Percentiles rank a stretch among this genome's conserved stretches.
Evolutionary conservation across 2,329 filamentous ascomycete species (phyloP).

Genomic region (Trichoderma citrinoviride): DNA sequence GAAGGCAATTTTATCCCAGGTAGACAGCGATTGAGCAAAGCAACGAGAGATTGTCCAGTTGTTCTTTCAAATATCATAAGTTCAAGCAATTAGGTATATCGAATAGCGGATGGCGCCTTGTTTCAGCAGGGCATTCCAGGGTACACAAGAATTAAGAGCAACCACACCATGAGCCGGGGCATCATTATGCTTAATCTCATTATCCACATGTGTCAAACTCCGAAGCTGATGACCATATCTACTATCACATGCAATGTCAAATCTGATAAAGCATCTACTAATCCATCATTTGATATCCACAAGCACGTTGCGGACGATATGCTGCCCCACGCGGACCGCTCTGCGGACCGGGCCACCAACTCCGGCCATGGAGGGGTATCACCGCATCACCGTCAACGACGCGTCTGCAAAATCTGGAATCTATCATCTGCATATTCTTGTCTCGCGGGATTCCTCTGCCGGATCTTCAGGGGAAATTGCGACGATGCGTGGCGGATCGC

Average conservation of each 20-base stretch:
- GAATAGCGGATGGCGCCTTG: no score
- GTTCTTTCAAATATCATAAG: no score
- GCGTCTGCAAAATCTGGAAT: not conserved
- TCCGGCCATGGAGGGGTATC: not conserved
- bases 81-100: no score
- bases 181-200: no score
- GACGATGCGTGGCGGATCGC: no score
- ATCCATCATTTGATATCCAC: not conserved
- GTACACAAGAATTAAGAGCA: no score
- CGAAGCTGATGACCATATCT: no score
- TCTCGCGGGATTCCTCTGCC: not conserved
- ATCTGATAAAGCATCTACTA: no score
- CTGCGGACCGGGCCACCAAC: slow-evolving; percentile 11
- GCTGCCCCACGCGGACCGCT: slow-evolving; percentile 19
- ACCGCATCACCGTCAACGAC: not conserved
- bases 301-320: not conserved
- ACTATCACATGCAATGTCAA: not conserved
- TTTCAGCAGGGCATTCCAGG: no score
- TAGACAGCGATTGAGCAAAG: not conserved
- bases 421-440: not conserved
- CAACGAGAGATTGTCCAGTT: not conserved
- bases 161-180: no score
- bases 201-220: no score
- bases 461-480: not conserved
- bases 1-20: not conserved